phyloP scores from a whole-genome alignment of 306 rosid genomes.

The Corylus americana region DNA sequence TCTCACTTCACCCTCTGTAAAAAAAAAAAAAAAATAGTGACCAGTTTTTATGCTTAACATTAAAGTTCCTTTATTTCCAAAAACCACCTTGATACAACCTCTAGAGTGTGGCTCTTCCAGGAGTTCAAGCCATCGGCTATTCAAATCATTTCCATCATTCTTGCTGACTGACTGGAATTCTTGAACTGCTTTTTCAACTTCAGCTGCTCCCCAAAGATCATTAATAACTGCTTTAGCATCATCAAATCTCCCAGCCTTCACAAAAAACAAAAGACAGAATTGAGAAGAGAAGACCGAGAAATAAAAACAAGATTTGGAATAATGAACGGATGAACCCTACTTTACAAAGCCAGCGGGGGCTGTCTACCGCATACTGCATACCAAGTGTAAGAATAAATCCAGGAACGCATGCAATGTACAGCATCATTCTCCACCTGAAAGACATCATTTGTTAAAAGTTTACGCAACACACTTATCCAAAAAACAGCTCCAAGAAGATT shows the following conservation, averaged over 20 bases:
- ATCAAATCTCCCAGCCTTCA: slow-evolving; percentile 68
- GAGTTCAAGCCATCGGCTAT: slow-evolving; percentile 75
- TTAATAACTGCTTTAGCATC: slow-evolving; percentile 61
- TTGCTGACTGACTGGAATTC: slow-evolving; percentile 72
- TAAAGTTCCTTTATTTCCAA: slow-evolving; percentile 30
- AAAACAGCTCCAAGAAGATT: background rate
- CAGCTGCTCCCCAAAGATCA: slow-evolving; percentile 83
- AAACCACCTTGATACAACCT: slow-evolving; percentile 81
- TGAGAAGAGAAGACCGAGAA: background rate
- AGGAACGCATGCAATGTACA: slow-evolving; percentile 80
- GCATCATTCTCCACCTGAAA: slow-evolving; percentile 93
- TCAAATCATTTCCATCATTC: slow-evolving; percentile 75
- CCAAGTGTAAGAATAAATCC: slow-evolving; percentile 70
- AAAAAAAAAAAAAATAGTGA: background rate
- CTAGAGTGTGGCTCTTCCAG: slow-evolving; percentile 79
- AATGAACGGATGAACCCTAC: slow-evolving; percentile 41
- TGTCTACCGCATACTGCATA: slow-evolving; percentile 89
- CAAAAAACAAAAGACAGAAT: slow-evolving; percentile 23
- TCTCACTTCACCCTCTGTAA: slow-evolving; percentile 20
- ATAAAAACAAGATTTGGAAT: slow-evolving; percentile 2
- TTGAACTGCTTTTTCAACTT: slow-evolving; percentile 71
- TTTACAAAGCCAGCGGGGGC: slow-evolving; percentile 96
- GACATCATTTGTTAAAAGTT: slow-evolving; percentile 10
- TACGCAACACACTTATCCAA: background rate
- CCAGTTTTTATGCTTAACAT: slow-evolving; percentile 2